These are phyloP conservation scores for Aspergillus carlsbadensis DNA, from an alignment of 495 filamentous ascomycete genomes.

Conservation along the genomic window DNA sequence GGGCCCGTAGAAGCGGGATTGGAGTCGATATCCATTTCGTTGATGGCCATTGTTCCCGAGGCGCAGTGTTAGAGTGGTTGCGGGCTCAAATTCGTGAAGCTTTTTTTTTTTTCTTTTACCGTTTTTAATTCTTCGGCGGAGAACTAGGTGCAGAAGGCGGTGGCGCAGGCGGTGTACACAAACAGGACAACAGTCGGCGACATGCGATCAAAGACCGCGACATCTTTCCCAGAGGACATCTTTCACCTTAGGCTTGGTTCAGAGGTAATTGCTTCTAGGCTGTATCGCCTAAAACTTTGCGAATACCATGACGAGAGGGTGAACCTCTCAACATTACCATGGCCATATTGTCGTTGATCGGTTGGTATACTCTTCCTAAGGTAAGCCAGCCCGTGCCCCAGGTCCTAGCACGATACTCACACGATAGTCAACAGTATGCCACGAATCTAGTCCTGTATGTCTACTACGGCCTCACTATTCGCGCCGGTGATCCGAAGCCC, in stretches of 20 bases:
- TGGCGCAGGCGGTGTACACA: conserved; percentile 30
- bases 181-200: neutral
- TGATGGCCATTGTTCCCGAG: conserved; percentile 37
- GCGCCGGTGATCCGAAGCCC: conserved; percentile 83
- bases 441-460: conserved; percentile 76
- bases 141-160: conserved; percentile 31
- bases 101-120: conserved; percentile 39
- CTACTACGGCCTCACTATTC: conserved; percentile 87
- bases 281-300: neutral
- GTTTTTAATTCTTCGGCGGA: conserved; percentile 18
- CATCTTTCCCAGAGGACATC: neutral
- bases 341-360: conserved; percentile 68
- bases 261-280: neutral
- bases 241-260: neutral
- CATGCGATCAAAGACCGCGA: neutral
- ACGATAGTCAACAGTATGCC: conserved; percentile 56
- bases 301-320: neutral
- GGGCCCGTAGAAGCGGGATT: conserved; percentile 14
- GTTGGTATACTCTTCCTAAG: conserved; percentile 78
- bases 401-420: conserved; percentile 1
- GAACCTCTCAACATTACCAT: conserved; percentile 24
- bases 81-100: conserved; percentile 24
- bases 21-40: conserved; percentile 45
- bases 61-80: conserved; percentile 26
- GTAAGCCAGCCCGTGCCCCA: conserved; percentile 42